Base-by-base conservation (phyloP, 805 yeast genomes). In the Candida fluviatilis region DNA sequence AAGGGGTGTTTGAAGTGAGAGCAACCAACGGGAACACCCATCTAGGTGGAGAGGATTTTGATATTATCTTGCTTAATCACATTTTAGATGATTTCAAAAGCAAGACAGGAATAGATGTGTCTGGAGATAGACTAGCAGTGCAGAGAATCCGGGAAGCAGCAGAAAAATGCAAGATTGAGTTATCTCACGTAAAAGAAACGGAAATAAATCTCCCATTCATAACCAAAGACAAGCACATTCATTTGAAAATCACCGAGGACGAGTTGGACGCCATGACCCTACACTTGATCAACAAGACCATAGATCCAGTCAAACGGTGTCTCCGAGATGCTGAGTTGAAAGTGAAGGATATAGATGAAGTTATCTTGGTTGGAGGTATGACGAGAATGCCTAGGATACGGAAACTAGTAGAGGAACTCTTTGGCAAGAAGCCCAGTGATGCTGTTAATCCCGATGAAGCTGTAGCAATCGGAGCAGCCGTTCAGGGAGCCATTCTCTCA, bases 401-500 rank as follows among this genome's bases (percentile, higher is more conserved):
- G 43, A 71, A 70, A 27, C 68, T 79, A 5, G 91, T 85, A 15
- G 73, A 69, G 45, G 65, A 66, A 7, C 46, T 81, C 12, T 84
- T 85, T 55, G 70, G 73, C 24, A 80, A 75, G 54, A 69, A 73
- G 43, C 90, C 91, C 28, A 82, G 80, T 37, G 78, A 83, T 31
- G 74, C 78, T 14, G 86, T 85, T 10, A 85, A 85, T 56, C 95
- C 95, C n/a, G 95, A 85, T 59, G 95, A 85, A 62, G 90, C 93
- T n/a, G 95, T 85, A 35, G 93, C 95, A 32, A 64, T 85, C 48
- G 95, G 95, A 54, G 95, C 95, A 23, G 93, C 95, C 34, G 83
- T 85, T 51, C 95, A 85, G 65, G 95, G 91, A 52, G 95, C 90
- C 50, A 82, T 85, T 28, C 65, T 85, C 40, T 82, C 90, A 15